Base-by-base conservation (phyloP, 2,329 filamentous ascomycete species). In the Aspergillus chevalieri region DNA sequence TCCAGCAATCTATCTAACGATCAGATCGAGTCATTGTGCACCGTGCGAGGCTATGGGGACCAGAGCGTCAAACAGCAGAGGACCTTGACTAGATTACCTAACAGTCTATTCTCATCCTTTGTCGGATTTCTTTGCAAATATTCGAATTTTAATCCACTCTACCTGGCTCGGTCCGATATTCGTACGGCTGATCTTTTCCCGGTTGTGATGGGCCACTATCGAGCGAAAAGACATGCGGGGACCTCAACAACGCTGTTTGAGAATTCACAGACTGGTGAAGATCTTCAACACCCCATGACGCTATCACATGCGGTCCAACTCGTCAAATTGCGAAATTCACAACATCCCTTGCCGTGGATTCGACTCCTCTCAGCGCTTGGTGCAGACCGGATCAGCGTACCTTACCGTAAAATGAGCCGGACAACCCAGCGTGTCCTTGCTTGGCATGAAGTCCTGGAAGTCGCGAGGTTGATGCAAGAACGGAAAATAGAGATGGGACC, bases 21-120 rank as follows among this genome's bases (percentile, higher is more conserved):
- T 15, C 67, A 70, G 42, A 55, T 67, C 10, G 52, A 54, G 30
- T 62, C 51, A 3, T 50, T 72, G 46, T 65, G 59, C 41, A 64
- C 59, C 30, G 47, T 66, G 21, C 54, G 56, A 39, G 42, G 51
- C 17, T 48, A 54, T 38, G 42, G 42, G 2, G 38, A 57, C 6
- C 54, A 57, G 44, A 48, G 57, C 17, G 42, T 30, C n/a, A 28
- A 55, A 28, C 47, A 51, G 42, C 46, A 48, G 3, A 54, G 55
- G 19, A 52, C 47, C 17, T 59, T 74, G 19, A 53, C 59, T 26
- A 49, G 54, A 24, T 56, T 71, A 34, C 65, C 72, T 1, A 49
- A 66, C 15, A 49, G 59, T 41, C 50, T 77, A 1, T 72, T 78
- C 51, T 60, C 68, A n/a, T 66, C 74, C 14, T 75, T 75, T 51